phyloP scores from a whole-genome alignment of 139 green algal species.

The Chlorella sp. region DNA sequence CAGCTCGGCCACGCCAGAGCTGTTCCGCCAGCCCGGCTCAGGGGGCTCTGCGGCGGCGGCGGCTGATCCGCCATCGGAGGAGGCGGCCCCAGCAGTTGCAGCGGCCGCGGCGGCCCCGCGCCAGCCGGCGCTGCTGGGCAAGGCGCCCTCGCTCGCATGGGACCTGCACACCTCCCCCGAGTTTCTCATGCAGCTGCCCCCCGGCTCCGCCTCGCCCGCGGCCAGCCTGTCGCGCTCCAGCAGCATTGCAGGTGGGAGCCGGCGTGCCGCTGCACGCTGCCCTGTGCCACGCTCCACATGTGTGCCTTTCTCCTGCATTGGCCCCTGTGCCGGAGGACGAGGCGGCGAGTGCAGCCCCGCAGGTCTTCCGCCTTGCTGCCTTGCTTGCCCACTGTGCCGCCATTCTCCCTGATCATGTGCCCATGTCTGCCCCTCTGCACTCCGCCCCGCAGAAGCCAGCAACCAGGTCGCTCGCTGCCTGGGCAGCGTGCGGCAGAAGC shows the following conservation, averaged over 20 bases:
- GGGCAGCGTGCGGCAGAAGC: slow-evolving; percentile 25
- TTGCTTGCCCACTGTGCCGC: not conserved
- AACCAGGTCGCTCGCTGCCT: slow-evolving; percentile 7
- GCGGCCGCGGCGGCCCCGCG: no score
- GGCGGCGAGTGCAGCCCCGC: no score
- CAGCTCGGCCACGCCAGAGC: no score
- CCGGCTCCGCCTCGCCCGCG: not conserved
- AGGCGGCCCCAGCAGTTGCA: no score
- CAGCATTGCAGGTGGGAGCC: slow-evolving; percentile 6
- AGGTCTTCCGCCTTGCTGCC: not conserved
- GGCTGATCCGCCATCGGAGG: no score
- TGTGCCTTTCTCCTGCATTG: not conserved
- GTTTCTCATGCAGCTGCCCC: slow-evolving; percentile 34
- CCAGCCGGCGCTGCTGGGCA: no score
- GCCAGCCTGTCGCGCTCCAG: slow-evolving; percentile 1
- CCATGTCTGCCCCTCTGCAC: not conserved
- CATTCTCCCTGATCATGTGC: not conserved
- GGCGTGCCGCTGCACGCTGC: not conserved
- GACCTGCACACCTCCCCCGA: slow-evolving; percentile 41
- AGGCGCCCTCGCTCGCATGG: slow-evolving; percentile 11
- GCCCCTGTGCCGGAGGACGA: no score
- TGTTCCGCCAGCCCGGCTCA: no score
- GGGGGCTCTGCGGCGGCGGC: no score
- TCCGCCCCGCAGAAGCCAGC: not conserved
- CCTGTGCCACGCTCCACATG: no score